phyloP scores from a whole-genome alignment of 2,329 filamentous ascomycete genomes.

The Alternaria postmessia region DNA sequence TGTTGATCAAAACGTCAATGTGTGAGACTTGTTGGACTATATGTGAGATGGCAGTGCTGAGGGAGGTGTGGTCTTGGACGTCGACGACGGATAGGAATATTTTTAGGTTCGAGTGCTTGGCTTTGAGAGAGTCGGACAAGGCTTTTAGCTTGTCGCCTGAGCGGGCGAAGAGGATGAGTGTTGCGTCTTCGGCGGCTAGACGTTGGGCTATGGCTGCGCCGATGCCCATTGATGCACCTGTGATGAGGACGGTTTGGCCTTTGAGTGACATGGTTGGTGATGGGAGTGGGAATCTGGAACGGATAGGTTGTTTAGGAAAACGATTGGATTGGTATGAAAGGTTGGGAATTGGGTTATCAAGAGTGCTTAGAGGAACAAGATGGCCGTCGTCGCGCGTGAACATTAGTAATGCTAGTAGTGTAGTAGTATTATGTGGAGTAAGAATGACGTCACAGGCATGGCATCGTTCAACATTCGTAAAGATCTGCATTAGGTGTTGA shows the following conservation, averaged over 20 bases:
- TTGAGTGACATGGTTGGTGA: slow-evolving; percentile 35
- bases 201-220: slow-evolving; percentile 55
- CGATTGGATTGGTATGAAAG: neutral
- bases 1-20: slow-evolving; percentile 59
- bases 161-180: slow-evolving; percentile 55
- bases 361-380: neutral
- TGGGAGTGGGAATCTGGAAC: neutral
- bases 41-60: slow-evolving; percentile 36
- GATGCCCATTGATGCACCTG: slow-evolving; percentile 59
- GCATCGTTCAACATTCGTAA: neutral
- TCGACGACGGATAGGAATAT: slow-evolving; percentile 46
- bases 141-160: slow-evolving; percentile 41
- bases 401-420: neutral
- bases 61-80: slow-evolving; percentile 41
- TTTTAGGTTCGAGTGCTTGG: slow-evolving; percentile 21
- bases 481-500: neutral
- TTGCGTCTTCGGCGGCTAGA: slow-evolving; percentile 52
- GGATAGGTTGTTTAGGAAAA: neutral
- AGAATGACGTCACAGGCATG: slow-evolving; percentile 10
- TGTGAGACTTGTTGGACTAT: slow-evolving; percentile 40
- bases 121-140: slow-evolving; percentile 28
- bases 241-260: slow-evolving; percentile 40
- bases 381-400: neutral
- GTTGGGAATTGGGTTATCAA: neutral
- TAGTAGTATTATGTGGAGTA: neutral